phyloP scores from a whole-genome alignment of 805 yeast genomes.

The Danielozyma ontarioensis region DNA sequence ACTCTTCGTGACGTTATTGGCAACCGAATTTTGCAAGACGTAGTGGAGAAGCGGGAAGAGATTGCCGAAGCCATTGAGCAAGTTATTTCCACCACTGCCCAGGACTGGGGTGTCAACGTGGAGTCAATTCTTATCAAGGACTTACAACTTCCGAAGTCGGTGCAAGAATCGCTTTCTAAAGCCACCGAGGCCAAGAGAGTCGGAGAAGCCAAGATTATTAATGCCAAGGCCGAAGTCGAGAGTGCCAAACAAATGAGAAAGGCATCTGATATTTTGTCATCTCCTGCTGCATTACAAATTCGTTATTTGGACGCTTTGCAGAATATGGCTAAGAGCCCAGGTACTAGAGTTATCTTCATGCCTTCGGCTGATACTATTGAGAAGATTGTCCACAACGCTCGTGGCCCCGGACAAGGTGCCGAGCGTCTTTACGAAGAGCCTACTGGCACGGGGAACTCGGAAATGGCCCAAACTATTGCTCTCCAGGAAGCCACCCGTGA shows the following conservation, averaged over 20 bases:
- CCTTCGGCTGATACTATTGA: constrained; percentile 47
- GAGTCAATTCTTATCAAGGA: constrained; percentile 69
- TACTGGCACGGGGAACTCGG: constrained; percentile 4
- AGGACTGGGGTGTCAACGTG: constrained; percentile 65
- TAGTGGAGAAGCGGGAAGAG: constrained; percentile 68
- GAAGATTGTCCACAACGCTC: constrained; percentile 24
- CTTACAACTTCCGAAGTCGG: constrained; percentile 47
- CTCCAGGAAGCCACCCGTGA: constrained; percentile 26
- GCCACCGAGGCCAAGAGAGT: constrained; percentile 74
- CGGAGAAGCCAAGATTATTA: constrained; percentile 72
- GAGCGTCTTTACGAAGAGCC: constrained; percentile 5
- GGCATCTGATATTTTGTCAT: constrained; percentile 71
- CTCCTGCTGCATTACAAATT: constrained; percentile 75
- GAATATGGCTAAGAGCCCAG: constrained; percentile 57
- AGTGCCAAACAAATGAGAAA: constrained; percentile 71
- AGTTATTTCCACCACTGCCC: constrained; percentile 57
- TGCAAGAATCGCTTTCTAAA: constrained; percentile 58
- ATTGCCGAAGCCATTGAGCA: constrained; percentile 60
- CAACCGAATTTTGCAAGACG: constrained; percentile 60
- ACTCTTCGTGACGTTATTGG: constrained; percentile 72
- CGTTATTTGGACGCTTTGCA: constrained; percentile 77
- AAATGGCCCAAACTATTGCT: constrained; percentile 21
- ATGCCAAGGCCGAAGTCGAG: constrained; percentile 73
- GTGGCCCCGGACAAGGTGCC: constrained; percentile 1
- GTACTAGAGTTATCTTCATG: constrained; percentile 71